These are phyloP conservation scores for Pogostemon cablin DNA, from an alignment of 257 asterid species.

Conservation along the genomic window DNA sequence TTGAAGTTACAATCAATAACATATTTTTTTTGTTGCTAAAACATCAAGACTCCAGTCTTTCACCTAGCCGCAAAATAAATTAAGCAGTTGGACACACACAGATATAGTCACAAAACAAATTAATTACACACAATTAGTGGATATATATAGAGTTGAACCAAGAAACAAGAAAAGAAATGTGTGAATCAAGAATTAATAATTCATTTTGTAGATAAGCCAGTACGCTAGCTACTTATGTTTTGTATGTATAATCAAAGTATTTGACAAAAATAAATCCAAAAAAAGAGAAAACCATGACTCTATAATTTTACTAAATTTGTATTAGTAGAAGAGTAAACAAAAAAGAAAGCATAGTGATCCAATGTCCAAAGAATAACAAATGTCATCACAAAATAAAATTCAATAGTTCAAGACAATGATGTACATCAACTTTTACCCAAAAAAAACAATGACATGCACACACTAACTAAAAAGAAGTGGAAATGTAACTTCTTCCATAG, in stretches of 20 bases:
- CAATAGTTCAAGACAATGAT: background rate
- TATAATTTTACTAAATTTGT: background rate
- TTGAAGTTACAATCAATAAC: too few relatives aligned
- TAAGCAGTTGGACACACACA: too few relatives aligned
- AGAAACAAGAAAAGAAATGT: background rate
- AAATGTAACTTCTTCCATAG: background rate
- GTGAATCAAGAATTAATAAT: background rate
- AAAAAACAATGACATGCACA: background rate
- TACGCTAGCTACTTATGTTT: background rate
- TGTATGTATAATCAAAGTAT: background rate
- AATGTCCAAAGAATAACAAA: background rate
- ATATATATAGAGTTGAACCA: background rate
- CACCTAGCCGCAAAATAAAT: constrained; percentile 15
- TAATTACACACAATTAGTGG: background rate
- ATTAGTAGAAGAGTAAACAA: background rate
- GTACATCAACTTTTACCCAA: background rate
- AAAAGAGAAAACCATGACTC: constrained; percentile 1
- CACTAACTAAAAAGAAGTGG: background rate
- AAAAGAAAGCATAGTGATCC: constrained; percentile 3
- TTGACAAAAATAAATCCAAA: background rate
- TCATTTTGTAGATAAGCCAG: background rate
- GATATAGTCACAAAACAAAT: constrained; percentile 5
- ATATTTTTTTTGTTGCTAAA: too few relatives aligned
- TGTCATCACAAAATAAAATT: background rate
- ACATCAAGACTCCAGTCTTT: constrained; percentile 88